These are phyloP conservation scores for Cylindrotheca closterium DNA, from an alignment of 108 stramenopile genomes.

Conservation along the genomic window DNA sequence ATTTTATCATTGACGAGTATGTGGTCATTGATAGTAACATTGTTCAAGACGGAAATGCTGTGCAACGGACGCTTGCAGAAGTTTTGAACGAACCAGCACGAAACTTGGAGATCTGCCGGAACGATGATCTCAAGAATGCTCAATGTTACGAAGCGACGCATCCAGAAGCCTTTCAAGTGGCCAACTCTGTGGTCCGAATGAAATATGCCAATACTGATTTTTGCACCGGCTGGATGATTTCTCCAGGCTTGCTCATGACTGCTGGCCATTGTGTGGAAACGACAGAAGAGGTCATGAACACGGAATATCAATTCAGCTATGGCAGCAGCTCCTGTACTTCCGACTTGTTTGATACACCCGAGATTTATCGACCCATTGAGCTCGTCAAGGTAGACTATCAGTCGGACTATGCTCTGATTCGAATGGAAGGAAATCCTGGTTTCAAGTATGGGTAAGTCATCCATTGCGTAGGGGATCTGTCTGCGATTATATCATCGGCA, in stretches of 20 bases:
- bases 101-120: background rate
- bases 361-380: background rate
- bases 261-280: background rate
- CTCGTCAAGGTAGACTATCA: background rate
- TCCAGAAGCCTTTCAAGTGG: background rate
- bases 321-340: background rate
- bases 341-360: background rate
- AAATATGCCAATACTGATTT: background rate
- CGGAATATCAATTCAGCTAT: background rate
- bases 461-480: background rate
- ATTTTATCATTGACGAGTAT: background rate
- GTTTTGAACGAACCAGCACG: background rate
- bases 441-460: conserved; percentile 1
- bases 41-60: too few relatives aligned
- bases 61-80: too few relatives aligned
- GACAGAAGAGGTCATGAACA: background rate
- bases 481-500: background rate
- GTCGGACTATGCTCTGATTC: background rate
- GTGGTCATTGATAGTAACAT: background rate
- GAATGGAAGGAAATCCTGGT: background rate
- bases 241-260: background rate
- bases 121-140: background rate
- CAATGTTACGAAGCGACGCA: background rate
- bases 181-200: background rate
- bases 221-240: background rate